Percentiles rank a stretch among this genome's conserved stretches.
These are phyloP conservation scores for Fusarium sp. DNA, from an alignment of 2,329 filamentous ascomycete genomes.

Conservation along the genomic window DNA sequence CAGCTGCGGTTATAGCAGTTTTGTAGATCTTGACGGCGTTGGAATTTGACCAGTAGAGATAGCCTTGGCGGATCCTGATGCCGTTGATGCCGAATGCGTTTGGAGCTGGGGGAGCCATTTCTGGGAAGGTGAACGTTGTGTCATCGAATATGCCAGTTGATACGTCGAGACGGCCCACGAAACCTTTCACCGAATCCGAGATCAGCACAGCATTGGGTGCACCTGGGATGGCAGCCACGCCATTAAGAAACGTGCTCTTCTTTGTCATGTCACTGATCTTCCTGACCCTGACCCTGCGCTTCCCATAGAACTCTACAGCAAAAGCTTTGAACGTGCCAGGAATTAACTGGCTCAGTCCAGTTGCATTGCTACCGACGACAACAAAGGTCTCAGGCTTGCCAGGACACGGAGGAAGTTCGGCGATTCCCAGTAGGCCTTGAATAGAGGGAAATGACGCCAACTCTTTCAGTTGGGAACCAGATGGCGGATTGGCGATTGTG, in stretches of 20 bases:
- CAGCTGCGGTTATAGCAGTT: slow-evolving; percentile 25
- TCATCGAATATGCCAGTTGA: not conserved
- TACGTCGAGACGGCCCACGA: slow-evolving; percentile 9
- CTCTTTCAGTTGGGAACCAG: too few species aligned
- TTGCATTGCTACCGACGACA: slow-evolving; percentile 13
- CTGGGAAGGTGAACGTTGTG: not conserved
- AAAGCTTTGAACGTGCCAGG: slow-evolving; percentile 20
- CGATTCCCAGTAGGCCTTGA: slow-evolving; percentile 5
- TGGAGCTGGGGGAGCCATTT: slow-evolving; percentile 4
- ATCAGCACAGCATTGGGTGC: slow-evolving; percentile 7
- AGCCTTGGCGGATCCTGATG: not conserved
- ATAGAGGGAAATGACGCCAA: not conserved
- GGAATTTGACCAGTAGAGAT: slow-evolving; percentile 13
- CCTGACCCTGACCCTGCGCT: not conserved
- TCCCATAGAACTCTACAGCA: not conserved
- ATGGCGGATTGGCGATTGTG: not conserved
- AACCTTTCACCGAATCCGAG: not conserved
- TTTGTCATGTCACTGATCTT: slow-evolving; percentile 16
- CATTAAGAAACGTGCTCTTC: slow-evolving; percentile 18
- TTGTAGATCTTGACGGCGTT: slow-evolving; percentile 28
- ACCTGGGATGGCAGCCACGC: not conserved
- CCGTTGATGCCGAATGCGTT: slow-evolving; percentile 10
- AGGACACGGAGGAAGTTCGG: not conserved
- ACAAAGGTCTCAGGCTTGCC: slow-evolving; percentile 11
- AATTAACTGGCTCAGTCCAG: not conserved